Conservation (phyloP, 2,329 filamentous ascomycete genomes). For the Exophiala sideris region DNA sequence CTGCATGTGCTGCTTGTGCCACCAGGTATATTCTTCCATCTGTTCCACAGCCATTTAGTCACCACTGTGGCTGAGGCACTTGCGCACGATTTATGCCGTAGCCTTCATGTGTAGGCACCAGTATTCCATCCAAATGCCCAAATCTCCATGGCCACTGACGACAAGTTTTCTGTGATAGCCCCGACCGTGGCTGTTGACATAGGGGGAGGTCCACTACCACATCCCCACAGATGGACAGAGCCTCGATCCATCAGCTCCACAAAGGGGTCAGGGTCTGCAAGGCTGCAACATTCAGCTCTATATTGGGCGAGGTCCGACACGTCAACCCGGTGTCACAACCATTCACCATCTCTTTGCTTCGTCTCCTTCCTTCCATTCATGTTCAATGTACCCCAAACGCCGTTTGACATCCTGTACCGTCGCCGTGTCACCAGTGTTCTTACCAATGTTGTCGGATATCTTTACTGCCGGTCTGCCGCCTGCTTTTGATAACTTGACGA, state of each 20-base stretch:
- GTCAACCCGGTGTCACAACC: not conserved
- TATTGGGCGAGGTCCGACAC: constrained; percentile 3
- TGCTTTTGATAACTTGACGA: constrained; percentile 92
- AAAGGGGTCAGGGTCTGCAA: constrained; percentile 10
- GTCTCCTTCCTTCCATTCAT: constrained; percentile 76
- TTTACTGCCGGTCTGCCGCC: constrained; percentile 81
- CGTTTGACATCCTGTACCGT: constrained; percentile 81
- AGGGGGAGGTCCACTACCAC: not conserved
- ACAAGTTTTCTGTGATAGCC: not conserved
- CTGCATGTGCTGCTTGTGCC: no score
- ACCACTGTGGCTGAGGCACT: no score
- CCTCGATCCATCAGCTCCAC: constrained; percentile 17
- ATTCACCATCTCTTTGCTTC: constrained; percentile 79
- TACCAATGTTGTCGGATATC: constrained; percentile 85
- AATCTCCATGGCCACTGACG: not conserved
- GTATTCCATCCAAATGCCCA: no score
- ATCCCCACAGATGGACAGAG: constrained; percentile 19
- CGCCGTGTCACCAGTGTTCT: constrained; percentile 85
- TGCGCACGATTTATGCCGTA: no score
- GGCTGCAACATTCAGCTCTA: constrained; percentile 22
- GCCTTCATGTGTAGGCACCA: no score
- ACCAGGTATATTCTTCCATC: no score
- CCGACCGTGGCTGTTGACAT: not conserved
- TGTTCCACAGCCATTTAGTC: no score
- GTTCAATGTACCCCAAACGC: constrained; percentile 80